phyloP scores from a whole-genome alignment of 176 grass and related monocot genomes.

The Phoenix roebelenii region DNA sequence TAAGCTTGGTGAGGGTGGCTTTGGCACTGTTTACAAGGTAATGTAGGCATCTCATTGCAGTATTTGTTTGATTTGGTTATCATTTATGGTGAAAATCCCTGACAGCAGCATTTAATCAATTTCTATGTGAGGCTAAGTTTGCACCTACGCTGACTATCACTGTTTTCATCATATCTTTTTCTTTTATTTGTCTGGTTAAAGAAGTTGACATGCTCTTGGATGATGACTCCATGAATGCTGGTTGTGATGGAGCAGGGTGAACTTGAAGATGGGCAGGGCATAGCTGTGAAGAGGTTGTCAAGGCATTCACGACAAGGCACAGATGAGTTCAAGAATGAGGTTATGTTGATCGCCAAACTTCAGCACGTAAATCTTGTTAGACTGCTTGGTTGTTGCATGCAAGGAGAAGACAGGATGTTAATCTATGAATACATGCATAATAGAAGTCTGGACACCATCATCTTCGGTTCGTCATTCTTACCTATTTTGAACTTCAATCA shows the following conservation, averaged over 20 bases:
- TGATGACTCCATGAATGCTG: no score
- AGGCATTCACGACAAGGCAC: constrained; percentile 2
- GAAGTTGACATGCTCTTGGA: no score
- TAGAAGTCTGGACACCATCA: constrained; percentile 5
- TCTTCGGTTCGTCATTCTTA: constrained; percentile 3
- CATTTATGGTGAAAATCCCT: no score
- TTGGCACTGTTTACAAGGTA: constrained; percentile 20
- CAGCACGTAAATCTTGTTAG: constrained; percentile 17
- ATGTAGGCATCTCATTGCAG: no score
- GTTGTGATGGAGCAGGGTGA: background rate
- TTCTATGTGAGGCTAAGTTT: no score
- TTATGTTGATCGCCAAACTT: constrained; percentile 7
- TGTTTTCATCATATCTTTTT: no score
- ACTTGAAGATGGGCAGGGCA: background rate
- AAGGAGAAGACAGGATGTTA: constrained; percentile 16
- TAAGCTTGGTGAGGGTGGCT: constrained; percentile 17
- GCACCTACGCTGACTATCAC: no score
- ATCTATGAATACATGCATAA: constrained; percentile 19
- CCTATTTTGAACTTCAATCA: no score
- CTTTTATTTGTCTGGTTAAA: no score
- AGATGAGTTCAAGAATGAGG: constrained; percentile 16
- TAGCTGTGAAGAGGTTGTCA: constrained; percentile 18
- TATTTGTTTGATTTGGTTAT: no score
- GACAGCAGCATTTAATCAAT: no score
- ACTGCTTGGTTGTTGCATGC: constrained; percentile 14